phyloP scores from a whole-genome alignment of 2,329 filamentous ascomycete genomes.

The Colletotrichum coccodes region DNA sequence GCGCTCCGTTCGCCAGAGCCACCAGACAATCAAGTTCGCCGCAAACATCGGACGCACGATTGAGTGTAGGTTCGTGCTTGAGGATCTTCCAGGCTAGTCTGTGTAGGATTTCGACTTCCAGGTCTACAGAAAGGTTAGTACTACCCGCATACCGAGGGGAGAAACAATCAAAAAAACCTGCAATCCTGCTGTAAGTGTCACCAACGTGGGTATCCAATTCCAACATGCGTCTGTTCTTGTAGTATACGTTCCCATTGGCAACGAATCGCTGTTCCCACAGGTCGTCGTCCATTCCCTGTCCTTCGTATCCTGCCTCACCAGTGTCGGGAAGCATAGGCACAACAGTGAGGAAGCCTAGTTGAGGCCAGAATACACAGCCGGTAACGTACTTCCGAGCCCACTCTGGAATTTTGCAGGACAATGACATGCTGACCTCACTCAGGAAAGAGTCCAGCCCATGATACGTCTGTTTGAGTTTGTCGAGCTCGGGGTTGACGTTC shows the following conservation, averaged over 20 bases:
- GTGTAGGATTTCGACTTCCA: constrained; percentile 90
- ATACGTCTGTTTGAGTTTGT: constrained; percentile 81
- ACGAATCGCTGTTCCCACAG: constrained; percentile 83
- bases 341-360: constrained; percentile 88
- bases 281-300: constrained; percentile 63
- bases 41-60: constrained; percentile 79
- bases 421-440: constrained; percentile 70
- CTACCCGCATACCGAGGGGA: not conserved
- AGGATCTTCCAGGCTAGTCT: constrained; percentile 77
- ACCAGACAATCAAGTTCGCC: constrained; percentile 89
- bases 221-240: constrained; percentile 85
- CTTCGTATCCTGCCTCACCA: constrained; percentile 71
- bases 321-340: constrained; percentile 60
- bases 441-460: constrained; percentile 82
- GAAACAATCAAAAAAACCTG: constrained; percentile 64
- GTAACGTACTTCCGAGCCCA: constrained; percentile 63
- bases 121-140: constrained; percentile 61
- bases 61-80: constrained; percentile 72
- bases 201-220: constrained; percentile 85
- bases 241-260: constrained; percentile 79
- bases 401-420: constrained; percentile 71
- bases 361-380: constrained; percentile 90
- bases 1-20: constrained; percentile 82
- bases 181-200: constrained; percentile 86
- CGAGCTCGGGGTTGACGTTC: constrained; percentile 79